Percentiles rank a stretch among this genome's conserved stretches.
phyloP scores from a whole-genome alignment of 2,329 filamentous ascomycete genomes.

The Colletotrichum horii region DNA sequence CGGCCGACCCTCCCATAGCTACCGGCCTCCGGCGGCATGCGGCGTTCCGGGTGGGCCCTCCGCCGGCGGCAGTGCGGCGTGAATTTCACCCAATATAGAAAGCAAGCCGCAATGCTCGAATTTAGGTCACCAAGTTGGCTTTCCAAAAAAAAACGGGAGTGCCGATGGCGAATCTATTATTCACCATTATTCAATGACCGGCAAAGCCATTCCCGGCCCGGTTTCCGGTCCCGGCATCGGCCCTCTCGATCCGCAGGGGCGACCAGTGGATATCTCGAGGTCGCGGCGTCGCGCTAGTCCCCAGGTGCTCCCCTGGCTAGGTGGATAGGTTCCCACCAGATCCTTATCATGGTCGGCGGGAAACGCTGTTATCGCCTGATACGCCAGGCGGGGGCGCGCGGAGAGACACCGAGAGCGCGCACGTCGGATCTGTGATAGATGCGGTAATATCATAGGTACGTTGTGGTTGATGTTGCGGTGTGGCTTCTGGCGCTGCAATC shows the following conservation, averaged over 20 bases:
- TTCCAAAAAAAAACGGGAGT: not conserved
- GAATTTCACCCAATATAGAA: not conserved
- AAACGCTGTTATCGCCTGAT: not conserved
- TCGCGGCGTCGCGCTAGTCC: not conserved
- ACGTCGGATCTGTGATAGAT: not conserved
- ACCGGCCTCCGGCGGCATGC: not conserved
- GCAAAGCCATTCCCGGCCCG: constrained; percentile 9
- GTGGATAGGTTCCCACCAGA: not conserved
- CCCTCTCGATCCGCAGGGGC: not conserved
- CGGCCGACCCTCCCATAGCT: not conserved
- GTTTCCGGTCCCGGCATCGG: constrained; percentile 17
- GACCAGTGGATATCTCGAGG: not conserved
- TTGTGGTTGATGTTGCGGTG: not conserved
- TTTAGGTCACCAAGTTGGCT: not conserved
- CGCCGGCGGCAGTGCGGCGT: not conserved
- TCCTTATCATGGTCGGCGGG: not conserved
- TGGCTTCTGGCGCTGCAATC: not conserved
- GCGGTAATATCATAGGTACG: not conserved
- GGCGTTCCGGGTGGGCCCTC: not conserved
- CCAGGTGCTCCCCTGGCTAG: constrained; percentile 1
- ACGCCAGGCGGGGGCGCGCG: not conserved
- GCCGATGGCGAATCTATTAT: not conserved
- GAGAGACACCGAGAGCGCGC: not conserved
- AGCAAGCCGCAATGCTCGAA: not conserved
- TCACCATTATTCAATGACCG: not conserved